Conservation (phyloP, 164 flowering plant genomes). For the Malania oleifera region DNA sequence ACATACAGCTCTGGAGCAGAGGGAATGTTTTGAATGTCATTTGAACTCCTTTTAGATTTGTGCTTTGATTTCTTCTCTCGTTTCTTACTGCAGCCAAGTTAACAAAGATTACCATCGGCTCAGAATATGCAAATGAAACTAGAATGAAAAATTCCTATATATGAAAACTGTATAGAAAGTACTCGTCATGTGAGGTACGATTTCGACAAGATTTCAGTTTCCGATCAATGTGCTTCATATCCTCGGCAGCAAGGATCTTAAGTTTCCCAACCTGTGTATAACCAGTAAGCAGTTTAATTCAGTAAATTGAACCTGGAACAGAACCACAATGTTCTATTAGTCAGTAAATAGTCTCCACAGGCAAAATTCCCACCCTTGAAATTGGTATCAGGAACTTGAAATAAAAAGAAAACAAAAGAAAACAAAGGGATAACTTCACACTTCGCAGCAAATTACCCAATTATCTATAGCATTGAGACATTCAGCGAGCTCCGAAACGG, state of each 20-base stretch:
- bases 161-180: slow-evolving; percentile 11
- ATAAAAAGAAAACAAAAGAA: too few species aligned
- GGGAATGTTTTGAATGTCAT: slow-evolving; percentile 31
- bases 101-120: slow-evolving; percentile 3
- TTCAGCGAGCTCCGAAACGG: slow-evolving; percentile 47
- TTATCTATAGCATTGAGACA: slow-evolving; percentile 52
- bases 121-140: not conserved
- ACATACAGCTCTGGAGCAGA: slow-evolving; percentile 13
- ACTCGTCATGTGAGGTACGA: slow-evolving; percentile 86
- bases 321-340: too few species aligned
- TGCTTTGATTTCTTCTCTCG: slow-evolving; percentile 80
- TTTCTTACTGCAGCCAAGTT: slow-evolving; percentile 41
- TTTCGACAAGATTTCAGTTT: slow-evolving; percentile 86
- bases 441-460: too few species aligned
- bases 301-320: not conserved
- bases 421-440: too few species aligned
- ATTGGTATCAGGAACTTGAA: too few species aligned
- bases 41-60: slow-evolving; percentile 50
- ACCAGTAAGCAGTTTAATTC: not conserved
- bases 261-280: slow-evolving; percentile 47
- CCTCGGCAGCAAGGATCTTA: slow-evolving; percentile 64
- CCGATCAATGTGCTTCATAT: slow-evolving; percentile 87
- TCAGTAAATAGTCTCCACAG: too few species aligned
- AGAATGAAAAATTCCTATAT: not conserved
- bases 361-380: too few species aligned